Conservation (phyloP, 2,329 filamentous ascomycete genomes). For the Trichoderma simmonsii region DNA sequence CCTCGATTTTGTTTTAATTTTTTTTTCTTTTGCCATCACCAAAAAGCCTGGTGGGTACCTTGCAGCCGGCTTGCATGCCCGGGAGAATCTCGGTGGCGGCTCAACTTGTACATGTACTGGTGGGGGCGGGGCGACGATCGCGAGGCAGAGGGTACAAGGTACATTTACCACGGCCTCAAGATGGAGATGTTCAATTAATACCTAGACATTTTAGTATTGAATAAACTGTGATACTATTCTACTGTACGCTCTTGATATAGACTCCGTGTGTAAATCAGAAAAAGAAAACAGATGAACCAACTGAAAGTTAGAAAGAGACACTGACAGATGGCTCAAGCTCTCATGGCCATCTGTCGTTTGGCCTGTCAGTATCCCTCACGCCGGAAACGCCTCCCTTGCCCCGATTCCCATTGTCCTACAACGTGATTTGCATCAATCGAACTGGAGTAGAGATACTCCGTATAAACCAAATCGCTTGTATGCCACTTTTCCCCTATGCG, state of each 20-base stretch:
- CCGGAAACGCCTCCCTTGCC: slow-evolving; percentile 13
- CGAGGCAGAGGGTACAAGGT: background rate
- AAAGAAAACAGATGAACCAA: background rate
- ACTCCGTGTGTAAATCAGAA: slow-evolving; percentile 6
- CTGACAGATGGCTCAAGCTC: background rate
- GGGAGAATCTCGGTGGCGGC: slow-evolving; percentile 15
- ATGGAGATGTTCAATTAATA: background rate
- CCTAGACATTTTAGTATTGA: background rate
- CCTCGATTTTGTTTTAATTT: background rate
- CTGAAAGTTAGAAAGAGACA: background rate
- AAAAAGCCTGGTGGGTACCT: background rate
- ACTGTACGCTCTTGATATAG: slow-evolving; percentile 1
- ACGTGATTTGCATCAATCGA: background rate
- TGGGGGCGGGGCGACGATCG: background rate
- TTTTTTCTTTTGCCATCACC: slow-evolving; percentile 6
- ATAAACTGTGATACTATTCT: background rate
- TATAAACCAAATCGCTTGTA: background rate
- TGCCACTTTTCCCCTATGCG: too few relatives aligned
- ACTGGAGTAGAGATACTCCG: background rate
- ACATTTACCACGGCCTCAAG: background rate
- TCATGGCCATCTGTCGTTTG: background rate
- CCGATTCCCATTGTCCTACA: slow-evolving; percentile 7
- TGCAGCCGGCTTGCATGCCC: slow-evolving; percentile 6
- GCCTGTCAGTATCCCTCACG: slow-evolving; percentile 1
- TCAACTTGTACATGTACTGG: background rate